phyloP scores from a whole-genome alignment of 768 basidiomycete species.

The Phanerodontia chrysosporium region DNA sequence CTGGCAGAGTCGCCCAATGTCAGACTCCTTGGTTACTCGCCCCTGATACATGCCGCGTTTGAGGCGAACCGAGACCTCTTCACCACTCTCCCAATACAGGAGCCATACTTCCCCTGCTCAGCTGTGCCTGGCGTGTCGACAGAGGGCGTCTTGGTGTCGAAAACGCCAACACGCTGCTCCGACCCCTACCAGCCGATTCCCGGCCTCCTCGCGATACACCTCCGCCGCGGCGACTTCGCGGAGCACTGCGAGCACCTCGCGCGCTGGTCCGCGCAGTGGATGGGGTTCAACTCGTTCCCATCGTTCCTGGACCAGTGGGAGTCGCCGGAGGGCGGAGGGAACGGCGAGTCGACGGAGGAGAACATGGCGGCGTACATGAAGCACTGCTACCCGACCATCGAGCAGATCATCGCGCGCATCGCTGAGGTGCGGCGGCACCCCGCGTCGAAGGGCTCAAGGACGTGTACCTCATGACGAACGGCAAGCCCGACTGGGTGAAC shows the following conservation, averaged over 20 bases:
- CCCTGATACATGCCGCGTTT: constrained; percentile 50
- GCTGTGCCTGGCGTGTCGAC: background rate
- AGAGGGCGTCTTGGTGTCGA: too few species aligned
- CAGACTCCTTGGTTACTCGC: constrained; percentile 55
- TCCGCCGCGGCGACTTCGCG: constrained; percentile 54
- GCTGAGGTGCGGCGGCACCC: constrained; percentile 20
- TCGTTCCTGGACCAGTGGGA: constrained; percentile 45
- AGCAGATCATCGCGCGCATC: constrained; percentile 44
- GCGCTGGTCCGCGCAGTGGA: constrained; percentile 36
- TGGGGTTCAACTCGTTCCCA: constrained; percentile 52
- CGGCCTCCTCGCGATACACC: constrained; percentile 53
- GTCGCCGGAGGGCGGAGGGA: constrained; percentile 22
- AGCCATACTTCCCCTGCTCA: constrained; percentile 7
- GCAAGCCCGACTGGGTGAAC: constrained; percentile 42
- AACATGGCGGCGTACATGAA: constrained; percentile 28
- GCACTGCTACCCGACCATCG: constrained; percentile 51
- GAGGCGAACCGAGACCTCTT: constrained; percentile 44
- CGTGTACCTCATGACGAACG: constrained; percentile 68
- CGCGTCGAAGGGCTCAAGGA: constrained; percentile 29
- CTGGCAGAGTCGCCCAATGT: constrained; percentile 43
- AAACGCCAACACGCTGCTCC: background rate
- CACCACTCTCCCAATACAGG: constrained; percentile 2
- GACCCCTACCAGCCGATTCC: constrained; percentile 32
- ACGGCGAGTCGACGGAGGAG: constrained; percentile 19
- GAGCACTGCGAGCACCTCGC: constrained; percentile 43